phyloP scores from a whole-genome alignment of 768 basidiomycete genomes.

The Phylloporus sp. region DNA sequence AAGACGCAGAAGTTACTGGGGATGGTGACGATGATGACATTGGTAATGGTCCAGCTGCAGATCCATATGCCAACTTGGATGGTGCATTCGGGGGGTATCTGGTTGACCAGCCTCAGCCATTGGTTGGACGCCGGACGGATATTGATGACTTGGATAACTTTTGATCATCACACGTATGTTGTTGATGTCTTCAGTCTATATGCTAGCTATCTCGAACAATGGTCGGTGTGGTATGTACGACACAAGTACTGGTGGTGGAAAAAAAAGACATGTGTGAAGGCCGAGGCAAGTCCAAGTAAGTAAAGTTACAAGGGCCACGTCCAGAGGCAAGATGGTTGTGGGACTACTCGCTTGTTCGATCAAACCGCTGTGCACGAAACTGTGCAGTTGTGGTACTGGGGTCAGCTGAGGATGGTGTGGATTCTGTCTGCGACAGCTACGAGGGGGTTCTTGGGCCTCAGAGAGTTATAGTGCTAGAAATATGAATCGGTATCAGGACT shows the following conservation, averaged over 20 bases:
- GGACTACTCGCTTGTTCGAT: neutral
- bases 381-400: neutral
- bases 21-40: conserved; percentile 42
- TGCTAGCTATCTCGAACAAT: conserved; percentile 1
- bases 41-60: conserved; percentile 33
- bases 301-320: neutral
- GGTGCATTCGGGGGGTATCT: conserved; percentile 71
- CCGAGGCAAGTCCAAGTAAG: neutral
- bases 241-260: neutral
- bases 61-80: conserved; percentile 84
- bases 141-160: conserved; percentile 62
- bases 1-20: conserved; percentile 20
- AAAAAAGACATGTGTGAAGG: neutral
- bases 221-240: conserved; percentile 9
- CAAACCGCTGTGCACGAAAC: neutral
- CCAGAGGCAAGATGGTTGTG: neutral
- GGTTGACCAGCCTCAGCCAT: conserved; percentile 69
- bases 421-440: conserved; percentile 29
- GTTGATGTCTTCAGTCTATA: neutral
- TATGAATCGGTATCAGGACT: conserved; percentile 3
- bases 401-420: conserved; percentile 29
- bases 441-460: conserved; percentile 51
- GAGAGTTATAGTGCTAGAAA: conserved; percentile 81
- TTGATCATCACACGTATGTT: conserved; percentile 42
- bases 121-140: conserved; percentile 39